phyloP scores from a whole-genome alignment of 345 rosid genomes.

The Aegle marmelos region DNA sequence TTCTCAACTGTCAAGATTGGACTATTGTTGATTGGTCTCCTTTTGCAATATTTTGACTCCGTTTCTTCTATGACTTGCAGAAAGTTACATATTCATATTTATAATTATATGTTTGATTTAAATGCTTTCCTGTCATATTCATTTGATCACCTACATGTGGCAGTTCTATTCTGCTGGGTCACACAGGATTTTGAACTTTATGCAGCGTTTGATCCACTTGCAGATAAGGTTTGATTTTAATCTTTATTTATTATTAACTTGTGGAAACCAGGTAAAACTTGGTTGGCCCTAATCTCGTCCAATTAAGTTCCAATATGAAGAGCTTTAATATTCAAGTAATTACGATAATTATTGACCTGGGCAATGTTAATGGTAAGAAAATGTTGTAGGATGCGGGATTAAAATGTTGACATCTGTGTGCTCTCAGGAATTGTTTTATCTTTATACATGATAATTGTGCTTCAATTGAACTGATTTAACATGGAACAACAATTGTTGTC shows the following conservation, averaged over 20 bases:
- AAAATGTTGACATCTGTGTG: not conserved
- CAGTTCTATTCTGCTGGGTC: slow-evolving; percentile 97
- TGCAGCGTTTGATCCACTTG: slow-evolving; percentile 97
- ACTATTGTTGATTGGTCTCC: not conserved
- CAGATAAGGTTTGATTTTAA: slow-evolving; percentile 69
- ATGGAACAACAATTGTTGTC: not conserved
- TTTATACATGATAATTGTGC: not conserved
- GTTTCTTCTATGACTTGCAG: not conserved
- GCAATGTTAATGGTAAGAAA: not conserved
- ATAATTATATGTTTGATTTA: not conserved
- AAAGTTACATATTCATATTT: not conserved
- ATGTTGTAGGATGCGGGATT: not conserved
- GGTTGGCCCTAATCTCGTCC: not conserved
- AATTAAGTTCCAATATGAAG: not conserved
- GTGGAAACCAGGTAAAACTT: not conserved
- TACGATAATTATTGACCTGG: not conserved
- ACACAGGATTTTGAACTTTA: slow-evolving; percentile 96
- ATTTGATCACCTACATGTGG: slow-evolving; percentile 6
- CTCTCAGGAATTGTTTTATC: not conserved
- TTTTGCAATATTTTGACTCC: not conserved
- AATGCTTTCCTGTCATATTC: slow-evolving; percentile 1
- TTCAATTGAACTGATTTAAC: not conserved
- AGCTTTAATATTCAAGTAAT: not conserved
- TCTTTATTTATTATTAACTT: not conserved
- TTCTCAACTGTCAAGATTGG: not conserved